Percentiles rank a stretch among this genome's conserved stretches.
These are phyloP conservation scores for Leucaena leucocephala DNA, from an alignment of 306 rosid species.

Conservation along the genomic window DNA sequence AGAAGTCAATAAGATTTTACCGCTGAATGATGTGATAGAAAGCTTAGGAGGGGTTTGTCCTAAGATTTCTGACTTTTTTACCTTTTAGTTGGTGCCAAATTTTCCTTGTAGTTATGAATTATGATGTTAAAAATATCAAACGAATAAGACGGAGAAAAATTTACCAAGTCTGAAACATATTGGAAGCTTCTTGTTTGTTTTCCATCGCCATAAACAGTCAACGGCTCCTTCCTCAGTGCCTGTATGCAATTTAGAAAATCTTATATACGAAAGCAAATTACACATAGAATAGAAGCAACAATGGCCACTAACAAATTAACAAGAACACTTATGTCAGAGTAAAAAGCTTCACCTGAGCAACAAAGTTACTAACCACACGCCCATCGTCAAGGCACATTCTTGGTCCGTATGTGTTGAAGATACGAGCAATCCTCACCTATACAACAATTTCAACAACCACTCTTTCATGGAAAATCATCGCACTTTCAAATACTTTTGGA, in stretches of 20 bases:
- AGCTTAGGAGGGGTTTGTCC: too few relatives aligned
- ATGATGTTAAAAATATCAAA: background rate
- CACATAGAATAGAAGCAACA: background rate
- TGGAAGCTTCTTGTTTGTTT: conserved; percentile 97
- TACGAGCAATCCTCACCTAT: conserved; percentile 89
- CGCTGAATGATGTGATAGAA: too few relatives aligned
- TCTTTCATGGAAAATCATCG: background rate
- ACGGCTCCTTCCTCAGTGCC: conserved; percentile 92
- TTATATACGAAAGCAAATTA: background rate
- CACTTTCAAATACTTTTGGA: background rate
- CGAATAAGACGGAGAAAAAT: background rate
- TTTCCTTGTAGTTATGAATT: background rate
- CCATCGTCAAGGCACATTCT: conserved; percentile 94
- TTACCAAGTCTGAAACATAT: conserved; percentile 92
- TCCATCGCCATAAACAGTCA: conserved; percentile 97
- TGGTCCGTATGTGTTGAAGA: conserved; percentile 90
- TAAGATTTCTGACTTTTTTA: background rate
- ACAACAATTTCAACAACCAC: conserved; percentile 9
- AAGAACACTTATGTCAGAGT: background rate
- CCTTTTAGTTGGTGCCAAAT: background rate
- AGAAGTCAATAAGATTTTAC: background rate
- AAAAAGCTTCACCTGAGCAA: conserved; percentile 69
- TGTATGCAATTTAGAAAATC: conserved; percentile 24
- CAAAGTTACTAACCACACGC: conserved; percentile 91
- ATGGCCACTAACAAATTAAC: background rate